phyloP scores from a whole-genome alignment of 2,329 filamentous ascomycete genomes.

The Hypoxylon sp. region DNA sequence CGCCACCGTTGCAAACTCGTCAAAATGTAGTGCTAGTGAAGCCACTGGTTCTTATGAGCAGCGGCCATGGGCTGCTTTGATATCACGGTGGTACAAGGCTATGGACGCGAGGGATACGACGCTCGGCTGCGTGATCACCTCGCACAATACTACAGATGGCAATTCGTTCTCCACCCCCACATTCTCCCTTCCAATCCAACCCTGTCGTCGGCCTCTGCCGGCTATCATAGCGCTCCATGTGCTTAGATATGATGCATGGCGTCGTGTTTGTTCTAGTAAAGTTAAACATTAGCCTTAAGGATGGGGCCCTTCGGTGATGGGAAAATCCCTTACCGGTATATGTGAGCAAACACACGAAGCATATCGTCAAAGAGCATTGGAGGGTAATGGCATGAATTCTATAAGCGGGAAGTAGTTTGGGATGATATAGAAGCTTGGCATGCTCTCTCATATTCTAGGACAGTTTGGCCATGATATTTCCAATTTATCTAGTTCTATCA shows the following conservation, averaged over 20 bases:
- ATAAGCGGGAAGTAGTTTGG: neutral
- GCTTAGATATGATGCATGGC: neutral
- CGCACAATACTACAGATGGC: neutral
- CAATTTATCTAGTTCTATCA: neutral
- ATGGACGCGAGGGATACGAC: constrained; percentile 5
- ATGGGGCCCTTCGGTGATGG: neutral
- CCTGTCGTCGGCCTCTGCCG: neutral
- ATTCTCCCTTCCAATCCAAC: neutral
- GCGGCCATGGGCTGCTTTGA: neutral
- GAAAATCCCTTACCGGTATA: constrained; percentile 1
- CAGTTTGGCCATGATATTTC: neutral
- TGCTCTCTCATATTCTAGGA: neutral
- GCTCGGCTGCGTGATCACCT: neutral
- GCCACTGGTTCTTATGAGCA: neutral
- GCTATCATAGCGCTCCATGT: neutral
- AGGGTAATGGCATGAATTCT: neutral
- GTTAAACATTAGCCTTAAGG: neutral
- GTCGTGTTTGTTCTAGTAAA: neutral
- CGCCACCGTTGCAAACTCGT: constrained; percentile 10
- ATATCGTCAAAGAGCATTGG: neutral
- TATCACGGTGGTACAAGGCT: neutral
- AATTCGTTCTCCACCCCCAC: neutral
- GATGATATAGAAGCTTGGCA: neutral
- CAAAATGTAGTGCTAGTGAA: neutral
- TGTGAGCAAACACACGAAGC: neutral